Percentiles rank a stretch among this genome's conserved stretches.
These are phyloP conservation scores for Naganishia onofrii DNA, from an alignment of 768 basidiomycete species.

Conservation along the genomic window DNA sequence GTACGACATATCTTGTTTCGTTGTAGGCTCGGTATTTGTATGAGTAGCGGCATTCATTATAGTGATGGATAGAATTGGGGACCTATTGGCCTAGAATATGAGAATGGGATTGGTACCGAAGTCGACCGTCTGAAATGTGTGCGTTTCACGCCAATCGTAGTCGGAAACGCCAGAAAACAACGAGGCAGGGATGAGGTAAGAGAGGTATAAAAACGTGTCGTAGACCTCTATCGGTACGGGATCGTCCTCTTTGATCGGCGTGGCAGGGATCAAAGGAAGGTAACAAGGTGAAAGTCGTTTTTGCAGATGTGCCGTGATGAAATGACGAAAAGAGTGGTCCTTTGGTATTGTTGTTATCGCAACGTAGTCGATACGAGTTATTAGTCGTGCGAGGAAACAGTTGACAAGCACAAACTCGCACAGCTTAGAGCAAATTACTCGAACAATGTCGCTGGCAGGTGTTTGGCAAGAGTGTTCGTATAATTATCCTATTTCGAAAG, in stretches of 20 bases:
- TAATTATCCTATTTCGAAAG: background rate
- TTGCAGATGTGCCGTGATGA: background rate
- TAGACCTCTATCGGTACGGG: background rate
- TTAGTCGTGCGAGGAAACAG: background rate
- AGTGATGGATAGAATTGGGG: background rate
- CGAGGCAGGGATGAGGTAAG: background rate
- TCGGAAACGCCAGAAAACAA: background rate
- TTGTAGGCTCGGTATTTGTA: too few species aligned
- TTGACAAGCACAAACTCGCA: background rate
- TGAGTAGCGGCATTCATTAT: background rate
- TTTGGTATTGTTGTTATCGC: background rate
- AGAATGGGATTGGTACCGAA: background rate
- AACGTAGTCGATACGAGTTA: background rate
- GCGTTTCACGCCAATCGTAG: background rate
- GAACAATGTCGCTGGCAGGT: background rate
- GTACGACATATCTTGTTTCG: background rate
- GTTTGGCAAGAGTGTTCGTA: background rate
- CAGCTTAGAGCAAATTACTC: background rate
- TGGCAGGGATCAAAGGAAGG: conserved; percentile 1
- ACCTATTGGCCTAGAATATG: background rate
- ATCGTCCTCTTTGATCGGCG: background rate
- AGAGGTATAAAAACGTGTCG: background rate
- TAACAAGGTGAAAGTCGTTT: background rate
- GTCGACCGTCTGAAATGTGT: background rate
- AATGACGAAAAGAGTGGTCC: background rate